Percentiles rank a stretch among this genome's conserved stretches.
Evolutionary conservation across 768 basidiomycete species (phyloP).

Genomic region (Amanita thiersii): DNA sequence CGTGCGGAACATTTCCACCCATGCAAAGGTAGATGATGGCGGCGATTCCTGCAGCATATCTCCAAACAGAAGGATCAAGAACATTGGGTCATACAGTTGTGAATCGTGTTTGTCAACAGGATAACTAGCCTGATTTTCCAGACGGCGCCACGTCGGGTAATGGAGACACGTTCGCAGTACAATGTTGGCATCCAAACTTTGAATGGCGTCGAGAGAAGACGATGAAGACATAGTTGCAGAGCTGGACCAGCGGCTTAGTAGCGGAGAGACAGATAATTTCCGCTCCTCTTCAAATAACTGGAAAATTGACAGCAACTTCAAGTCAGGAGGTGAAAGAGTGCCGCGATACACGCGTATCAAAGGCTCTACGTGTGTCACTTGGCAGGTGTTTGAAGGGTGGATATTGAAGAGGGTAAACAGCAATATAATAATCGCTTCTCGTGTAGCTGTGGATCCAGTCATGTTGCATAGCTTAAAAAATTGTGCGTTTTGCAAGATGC

Average conservation of each 20-base stretch:
- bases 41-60: slow-evolving; percentile 53
- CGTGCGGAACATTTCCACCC: slow-evolving; percentile 82
- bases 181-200: slow-evolving; percentile 56
- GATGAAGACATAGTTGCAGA: slow-evolving; percentile 32
- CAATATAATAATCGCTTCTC: slow-evolving; percentile 44
- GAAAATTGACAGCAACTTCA: slow-evolving; percentile 65
- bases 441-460: slow-evolving; percentile 18
- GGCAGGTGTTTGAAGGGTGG: slow-evolving; percentile 79
- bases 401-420: slow-evolving; percentile 63
- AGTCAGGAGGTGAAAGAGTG: slow-evolving; percentile 58
- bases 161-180: slow-evolving; percentile 65
- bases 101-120: slow-evolving; percentile 23
- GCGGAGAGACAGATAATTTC: slow-evolving; percentile 50
- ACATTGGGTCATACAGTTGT: slow-evolving; percentile 72
- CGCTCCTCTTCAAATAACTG: slow-evolving; percentile 69
- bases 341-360: slow-evolving; percentile 70
- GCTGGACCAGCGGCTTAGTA: slow-evolving; percentile 63
- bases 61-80: slow-evolving; percentile 60
- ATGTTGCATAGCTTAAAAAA: slow-evolving; percentile 41
- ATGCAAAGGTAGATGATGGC: slow-evolving; percentile 56
- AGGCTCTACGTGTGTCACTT: slow-evolving; percentile 75
- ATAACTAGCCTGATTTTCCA: slow-evolving; percentile 27
- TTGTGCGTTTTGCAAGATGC: slow-evolving; percentile 59
- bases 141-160: slow-evolving; percentile 59
- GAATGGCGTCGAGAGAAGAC: slow-evolving; percentile 55